A percentile compares a stretch with the other conserved stretches of the same genome.
Conservation (phyloP, 257 asterid species). For the Plantago elongata region DNA sequence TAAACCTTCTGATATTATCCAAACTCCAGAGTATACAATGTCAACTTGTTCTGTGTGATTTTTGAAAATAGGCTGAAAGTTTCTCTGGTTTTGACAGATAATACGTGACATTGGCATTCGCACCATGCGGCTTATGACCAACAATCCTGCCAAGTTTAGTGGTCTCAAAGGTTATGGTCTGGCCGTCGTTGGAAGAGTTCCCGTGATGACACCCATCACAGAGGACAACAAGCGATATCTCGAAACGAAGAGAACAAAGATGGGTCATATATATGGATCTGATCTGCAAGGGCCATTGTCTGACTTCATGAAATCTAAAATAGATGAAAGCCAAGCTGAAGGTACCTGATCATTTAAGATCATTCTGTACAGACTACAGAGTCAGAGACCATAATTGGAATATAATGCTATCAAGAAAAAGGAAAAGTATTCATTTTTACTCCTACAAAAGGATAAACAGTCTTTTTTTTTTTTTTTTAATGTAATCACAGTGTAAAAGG, state of each 20-base stretch:
- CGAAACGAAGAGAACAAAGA: conserved; percentile 66
- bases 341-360: not conserved
- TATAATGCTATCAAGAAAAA: not conserved
- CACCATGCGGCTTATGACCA: conserved; percentile 84
- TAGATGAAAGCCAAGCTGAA: conserved; percentile 19
- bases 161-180: conserved; percentile 77
- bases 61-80: not conserved
- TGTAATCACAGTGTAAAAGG: too few species aligned
- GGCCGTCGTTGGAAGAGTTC: conserved; percentile 76
- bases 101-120: conserved; percentile 69
- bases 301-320: conserved; percentile 28
- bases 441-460: too few species aligned
- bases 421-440: not conserved
- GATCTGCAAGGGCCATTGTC: conserved; percentile 43
- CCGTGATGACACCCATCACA: conserved; percentile 69
- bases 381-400: not conserved
- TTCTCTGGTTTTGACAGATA: conserved; percentile 36
- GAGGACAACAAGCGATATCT: conserved; percentile 71
- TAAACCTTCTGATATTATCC: too few species aligned
- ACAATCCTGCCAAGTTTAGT: conserved; percentile 75
- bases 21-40: too few species aligned
- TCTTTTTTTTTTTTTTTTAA: too few species aligned
- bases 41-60: not conserved
- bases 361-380: conserved; percentile 18
- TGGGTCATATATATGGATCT: conserved; percentile 74